Evolutionary conservation across 192 early-diverging fungal species (phyloP).

Genomic region (Rhizoclosmatium sp.): DNA sequence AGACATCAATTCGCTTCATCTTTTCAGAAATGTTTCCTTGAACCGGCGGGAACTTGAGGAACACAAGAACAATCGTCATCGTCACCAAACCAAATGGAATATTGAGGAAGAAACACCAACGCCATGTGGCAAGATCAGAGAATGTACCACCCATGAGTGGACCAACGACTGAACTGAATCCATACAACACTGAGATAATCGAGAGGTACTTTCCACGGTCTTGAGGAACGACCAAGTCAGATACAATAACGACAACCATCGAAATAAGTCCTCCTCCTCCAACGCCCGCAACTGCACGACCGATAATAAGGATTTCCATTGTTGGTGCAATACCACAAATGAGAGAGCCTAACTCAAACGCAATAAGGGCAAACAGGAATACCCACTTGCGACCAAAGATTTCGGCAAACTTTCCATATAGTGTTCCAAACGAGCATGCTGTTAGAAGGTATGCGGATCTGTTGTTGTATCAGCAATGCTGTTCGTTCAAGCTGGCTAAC

Average conservation of each 20-base stretch:
- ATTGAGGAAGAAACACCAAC: slow-evolving; percentile 83
- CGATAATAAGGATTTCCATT: no score
- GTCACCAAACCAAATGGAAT: slow-evolving; percentile 81
- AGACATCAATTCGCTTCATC: slow-evolving; percentile 77
- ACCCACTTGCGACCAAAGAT: no score
- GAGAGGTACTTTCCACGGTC: slow-evolving; percentile 75
- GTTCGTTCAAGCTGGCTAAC: no score
- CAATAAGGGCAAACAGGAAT: no score
- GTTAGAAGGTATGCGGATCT: neutral
- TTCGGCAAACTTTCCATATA: no score
- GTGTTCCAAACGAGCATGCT: no score
- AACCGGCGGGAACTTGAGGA: slow-evolving; percentile 66
- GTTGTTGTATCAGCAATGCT: no score
- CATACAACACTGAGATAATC: slow-evolving; percentile 78
- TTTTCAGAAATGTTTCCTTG: slow-evolving; percentile 65
- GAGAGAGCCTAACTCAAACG: no score
- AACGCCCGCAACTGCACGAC: no score
- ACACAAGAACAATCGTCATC: slow-evolving; percentile 59
- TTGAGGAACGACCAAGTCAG: slow-evolving; percentile 15
- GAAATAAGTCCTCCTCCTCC: no score
- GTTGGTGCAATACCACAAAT: no score
- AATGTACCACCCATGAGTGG: slow-evolving; percentile 83
- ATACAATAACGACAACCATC: neutral
- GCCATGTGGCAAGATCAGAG: slow-evolving; percentile 53
- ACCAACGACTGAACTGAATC: slow-evolving; percentile 75